Base-by-base conservation (phyloP, 345 rosid species). In the Noccaea bulbosa region DNA sequence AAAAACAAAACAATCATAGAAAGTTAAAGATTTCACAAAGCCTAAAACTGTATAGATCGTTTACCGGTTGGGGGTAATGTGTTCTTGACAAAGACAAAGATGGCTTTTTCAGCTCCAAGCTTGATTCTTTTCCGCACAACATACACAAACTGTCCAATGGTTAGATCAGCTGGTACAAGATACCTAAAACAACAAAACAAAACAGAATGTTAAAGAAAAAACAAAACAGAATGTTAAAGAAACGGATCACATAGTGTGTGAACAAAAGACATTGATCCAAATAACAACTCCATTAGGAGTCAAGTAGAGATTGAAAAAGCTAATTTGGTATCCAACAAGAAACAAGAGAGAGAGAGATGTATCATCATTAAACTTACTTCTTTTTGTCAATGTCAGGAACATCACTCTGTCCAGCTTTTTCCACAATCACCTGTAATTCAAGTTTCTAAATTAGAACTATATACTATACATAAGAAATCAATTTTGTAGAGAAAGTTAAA, bases 121-220 rank as follows among this genome's bases (percentile, higher is more conserved):
- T 87, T 89, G 77, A 89, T 92, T 75, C 96, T 86, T 81, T 89
- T 89, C 45, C 93, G 78, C 63, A 89, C 86, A 22, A 92, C 93
- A 53, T 92, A 92, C 0, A 89, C 98, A 47, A 92, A 92, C 67
- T 89, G 98, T 7, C 96, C 96, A 24, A 89, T 88, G 0, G 93
- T 84, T 48, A 92, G 79, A 73, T 89, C 93, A 51, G 96, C 89
- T 4, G 96, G 98, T 70, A 92, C 98, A 40, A 92, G 81, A 72
- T 89, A 92, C 70, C 98, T 92, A 49, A 32, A 4, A 54, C 65
- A 34, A 73, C 8, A 3, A 3, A 43, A 30, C 27, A 35, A 22
- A 33, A 14, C 16, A 48, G 14, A 24, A 68, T 45, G 55, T 34
- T 6, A 40, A 35, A 11, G 16, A n/a, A 12, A 12, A 20, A 20